Evolutionary conservation across 2,329 filamentous ascomycete genomes (phyloP).

Genomic region (Cytospora paraplurivora): DNA sequence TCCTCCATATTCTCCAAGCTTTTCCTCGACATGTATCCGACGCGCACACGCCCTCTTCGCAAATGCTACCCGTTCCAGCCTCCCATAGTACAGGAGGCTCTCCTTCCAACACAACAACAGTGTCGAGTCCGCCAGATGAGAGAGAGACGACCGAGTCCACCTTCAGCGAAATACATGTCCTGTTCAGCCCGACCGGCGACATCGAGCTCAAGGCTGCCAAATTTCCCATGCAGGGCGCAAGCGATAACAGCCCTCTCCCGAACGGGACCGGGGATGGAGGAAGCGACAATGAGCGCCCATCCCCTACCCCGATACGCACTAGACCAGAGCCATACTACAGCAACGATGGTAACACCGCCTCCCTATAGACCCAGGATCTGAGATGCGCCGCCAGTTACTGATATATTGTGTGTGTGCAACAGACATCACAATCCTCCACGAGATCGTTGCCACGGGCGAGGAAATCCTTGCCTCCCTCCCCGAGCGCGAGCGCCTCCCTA

Average conservation of each 20-base stretch:
- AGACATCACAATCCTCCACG: constrained; percentile 80
- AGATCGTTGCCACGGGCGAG: constrained; percentile 74
- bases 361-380: background rate
- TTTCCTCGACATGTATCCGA: constrained; percentile 30
- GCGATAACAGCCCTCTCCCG: constrained; percentile 24
- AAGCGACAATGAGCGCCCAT: constrained; percentile 15
- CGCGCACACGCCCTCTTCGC: constrained; percentile 27
- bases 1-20: constrained; percentile 15
- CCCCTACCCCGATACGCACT: constrained; percentile 16
- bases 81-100: constrained; percentile 27
- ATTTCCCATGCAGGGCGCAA: constrained; percentile 24
- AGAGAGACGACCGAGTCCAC: constrained; percentile 27
- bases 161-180: constrained; percentile 27
- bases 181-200: constrained; percentile 27
- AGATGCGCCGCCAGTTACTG: constrained; percentile 23
- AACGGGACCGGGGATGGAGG: constrained; percentile 23
- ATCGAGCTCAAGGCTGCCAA: constrained; percentile 24
- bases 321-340: constrained; percentile 27
- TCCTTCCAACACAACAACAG: constrained; percentile 19
- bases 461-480: constrained; percentile 58
- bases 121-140: constrained; percentile 25
- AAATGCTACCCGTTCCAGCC: constrained; percentile 29
- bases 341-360: constrained; percentile 24
- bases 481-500: constrained; percentile 66
- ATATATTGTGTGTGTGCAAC: constrained; percentile 21